These are phyloP conservation scores for Raphanus sativus DNA, from an alignment of 345 rosid genomes.

Conservation along the genomic window DNA sequence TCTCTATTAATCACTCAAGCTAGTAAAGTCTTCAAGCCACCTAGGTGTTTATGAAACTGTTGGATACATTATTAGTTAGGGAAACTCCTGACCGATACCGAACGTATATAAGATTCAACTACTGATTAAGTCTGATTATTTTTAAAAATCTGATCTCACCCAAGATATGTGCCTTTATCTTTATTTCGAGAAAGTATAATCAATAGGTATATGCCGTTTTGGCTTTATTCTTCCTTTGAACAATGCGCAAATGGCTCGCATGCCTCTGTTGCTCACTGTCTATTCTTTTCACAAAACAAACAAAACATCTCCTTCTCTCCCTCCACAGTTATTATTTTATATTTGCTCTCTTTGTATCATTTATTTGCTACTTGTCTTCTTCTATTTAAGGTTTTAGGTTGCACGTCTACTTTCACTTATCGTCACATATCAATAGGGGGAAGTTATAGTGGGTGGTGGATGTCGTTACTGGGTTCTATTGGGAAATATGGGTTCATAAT, in stretches of 20 bases:
- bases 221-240: slow-evolving; percentile 30
- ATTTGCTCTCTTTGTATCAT: not conserved
- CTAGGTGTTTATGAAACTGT: slow-evolving; percentile 11
- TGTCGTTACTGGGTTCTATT: not conserved
- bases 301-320: slow-evolving; percentile 14
- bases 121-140: slow-evolving; percentile 10
- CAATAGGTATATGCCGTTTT: not conserved
- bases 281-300: slow-evolving; percentile 21
- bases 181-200: not conserved
- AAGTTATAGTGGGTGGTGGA: not conserved
- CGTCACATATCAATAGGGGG: not conserved
- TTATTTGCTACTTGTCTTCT: not conserved
- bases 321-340: not conserved
- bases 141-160: slow-evolving; percentile 7
- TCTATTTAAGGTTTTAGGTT: not conserved
- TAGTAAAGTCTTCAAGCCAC: not conserved
- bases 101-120: slow-evolving; percentile 24
- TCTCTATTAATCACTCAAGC: not conserved
- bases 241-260: slow-evolving; percentile 41
- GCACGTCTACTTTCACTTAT: not conserved
- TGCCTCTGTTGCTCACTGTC: slow-evolving; percentile 14
- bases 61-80: slow-evolving; percentile 6
- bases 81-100: slow-evolving; percentile 18
- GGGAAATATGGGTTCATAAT: no score
- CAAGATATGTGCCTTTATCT: not conserved